Percentiles rank a stretch among this genome's conserved stretches.
Conservation (phyloP, 129 eudicot genomes). For the Flaveria bidentis region DNA sequence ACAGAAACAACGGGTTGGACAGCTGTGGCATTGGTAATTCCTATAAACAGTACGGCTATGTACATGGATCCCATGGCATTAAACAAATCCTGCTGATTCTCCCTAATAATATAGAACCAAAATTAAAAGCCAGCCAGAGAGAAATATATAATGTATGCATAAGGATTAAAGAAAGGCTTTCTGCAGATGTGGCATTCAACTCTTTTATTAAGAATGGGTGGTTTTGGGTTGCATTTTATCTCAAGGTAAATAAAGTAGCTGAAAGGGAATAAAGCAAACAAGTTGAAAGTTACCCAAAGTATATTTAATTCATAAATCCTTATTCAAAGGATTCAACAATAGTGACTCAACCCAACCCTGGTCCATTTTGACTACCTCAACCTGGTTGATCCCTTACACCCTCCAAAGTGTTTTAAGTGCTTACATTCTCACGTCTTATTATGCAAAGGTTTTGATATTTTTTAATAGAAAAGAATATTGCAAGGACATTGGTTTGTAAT, state of each 20-base stretch:
- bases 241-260: not conserved
- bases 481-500: not conserved
- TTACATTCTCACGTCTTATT: not conserved
- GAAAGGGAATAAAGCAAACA: not conserved
- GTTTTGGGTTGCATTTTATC: not conserved
- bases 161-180: constrained; percentile 12
- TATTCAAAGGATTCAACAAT: not conserved
- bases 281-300: not conserved
- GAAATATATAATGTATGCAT: not conserved
- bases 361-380: not conserved
- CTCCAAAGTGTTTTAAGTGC: not conserved
- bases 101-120: constrained; percentile 42
- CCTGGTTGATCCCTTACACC: not conserved
- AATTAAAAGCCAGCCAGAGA: not conserved
- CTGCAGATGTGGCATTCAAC: constrained; percentile 5
- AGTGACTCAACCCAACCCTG: not conserved
- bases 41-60: constrained; percentile 79
- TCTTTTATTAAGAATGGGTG: not conserved
- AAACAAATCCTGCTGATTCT: constrained; percentile 77
- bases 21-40: constrained; percentile 89
- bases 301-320: not conserved
- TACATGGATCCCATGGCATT: constrained; percentile 99
- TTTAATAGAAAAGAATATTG: not conserved
- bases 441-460: not conserved
- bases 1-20: constrained; percentile 97